Evolutionary conservation across 306 rosid species (phyloP).

Genomic region (Fragaria vesca): DNA sequence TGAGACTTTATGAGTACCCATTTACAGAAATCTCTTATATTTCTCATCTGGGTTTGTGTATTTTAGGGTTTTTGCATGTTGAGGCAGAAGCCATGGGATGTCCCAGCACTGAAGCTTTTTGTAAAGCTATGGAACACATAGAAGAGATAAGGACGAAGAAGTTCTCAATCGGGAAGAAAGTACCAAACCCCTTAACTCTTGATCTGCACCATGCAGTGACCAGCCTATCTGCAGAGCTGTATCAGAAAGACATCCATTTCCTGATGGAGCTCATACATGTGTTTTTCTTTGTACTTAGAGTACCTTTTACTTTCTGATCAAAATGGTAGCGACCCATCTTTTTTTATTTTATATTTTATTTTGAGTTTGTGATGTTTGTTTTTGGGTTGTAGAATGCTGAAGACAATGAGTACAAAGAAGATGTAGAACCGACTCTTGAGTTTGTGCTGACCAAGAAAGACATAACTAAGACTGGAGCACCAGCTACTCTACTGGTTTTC

Average conservation of each 20-base stretch:
- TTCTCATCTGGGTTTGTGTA: not conserved
- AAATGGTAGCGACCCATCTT: too few relatives aligned
- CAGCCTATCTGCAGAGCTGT: constrained; percentile 13
- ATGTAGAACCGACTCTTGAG: constrained; percentile 26
- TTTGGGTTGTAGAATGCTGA: constrained; percentile 14
- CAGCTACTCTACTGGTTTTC: constrained; percentile 23
- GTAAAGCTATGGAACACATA: not conserved
- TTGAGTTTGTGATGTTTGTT: not conserved
- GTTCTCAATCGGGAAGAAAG: constrained; percentile 17
- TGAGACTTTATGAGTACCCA: not conserved
- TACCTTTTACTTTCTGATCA: not conserved
- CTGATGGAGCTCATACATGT: constrained; percentile 22
- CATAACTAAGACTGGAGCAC: constrained; percentile 25
- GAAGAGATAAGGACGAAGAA: constrained; percentile 16
- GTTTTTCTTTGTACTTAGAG: not conserved
- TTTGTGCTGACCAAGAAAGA: constrained; percentile 22
- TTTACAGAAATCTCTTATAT: not conserved
- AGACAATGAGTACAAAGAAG: constrained; percentile 17
- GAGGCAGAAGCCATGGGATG: too few relatives aligned
- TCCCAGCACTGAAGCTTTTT: too few relatives aligned
- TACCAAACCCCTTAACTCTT: constrained; percentile 14
- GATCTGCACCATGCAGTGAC: constrained; percentile 22
- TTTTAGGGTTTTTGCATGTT: not conserved
- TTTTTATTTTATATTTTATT: too few relatives aligned
- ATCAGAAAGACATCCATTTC: constrained; percentile 26